phyloP scores from a whole-genome alignment of 2,329 filamentous ascomycete species.

The Mollisiaceae sp. region DNA sequence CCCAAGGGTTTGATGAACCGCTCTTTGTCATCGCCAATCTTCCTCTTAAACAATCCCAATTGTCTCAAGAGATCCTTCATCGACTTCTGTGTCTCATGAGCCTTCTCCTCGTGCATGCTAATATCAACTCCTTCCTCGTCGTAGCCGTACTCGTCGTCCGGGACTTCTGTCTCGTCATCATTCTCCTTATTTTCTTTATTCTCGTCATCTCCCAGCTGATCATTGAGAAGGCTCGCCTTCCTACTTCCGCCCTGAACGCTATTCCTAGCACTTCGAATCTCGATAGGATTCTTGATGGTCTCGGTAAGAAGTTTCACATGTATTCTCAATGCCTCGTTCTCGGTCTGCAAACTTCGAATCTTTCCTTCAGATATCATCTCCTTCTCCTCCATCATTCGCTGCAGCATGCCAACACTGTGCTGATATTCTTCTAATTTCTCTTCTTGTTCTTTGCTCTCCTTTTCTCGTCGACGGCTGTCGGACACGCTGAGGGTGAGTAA shows the following conservation, averaged over 20 bases:
- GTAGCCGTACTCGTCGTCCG: constrained; percentile 51
- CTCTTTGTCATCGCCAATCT: constrained; percentile 81
- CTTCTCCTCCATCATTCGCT: constrained; percentile 94
- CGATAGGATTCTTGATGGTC: constrained; percentile 89
- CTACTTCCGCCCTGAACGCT: constrained; percentile 32
- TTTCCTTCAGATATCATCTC: constrained; percentile 90
- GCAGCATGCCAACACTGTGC: constrained; percentile 84
- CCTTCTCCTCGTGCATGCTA: constrained; percentile 57
- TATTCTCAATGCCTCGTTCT: constrained; percentile 87
- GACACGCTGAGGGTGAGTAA: constrained; percentile 77
- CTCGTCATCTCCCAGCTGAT: constrained; percentile 32
- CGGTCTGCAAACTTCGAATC: constrained; percentile 84
- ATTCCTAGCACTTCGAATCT: constrained; percentile 49
- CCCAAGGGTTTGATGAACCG: constrained; percentile 63
- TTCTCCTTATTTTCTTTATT: constrained; percentile 45
- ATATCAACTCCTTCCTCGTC: constrained; percentile 63
- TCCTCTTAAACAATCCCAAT: constrained; percentile 78
- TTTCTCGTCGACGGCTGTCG: constrained; percentile 70
- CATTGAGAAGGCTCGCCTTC: constrained; percentile 23
- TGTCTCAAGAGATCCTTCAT: constrained; percentile 86
- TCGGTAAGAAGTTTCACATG: constrained; percentile 87
- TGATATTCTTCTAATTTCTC: constrained; percentile 95
- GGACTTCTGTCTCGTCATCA: constrained; percentile 37
- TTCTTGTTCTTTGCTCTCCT: constrained; percentile 71
- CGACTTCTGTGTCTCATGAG: constrained; percentile 76